phyloP scores from a whole-genome alignment of 31 red algal species.

The Odonthalia washingtoniensis region DNA sequence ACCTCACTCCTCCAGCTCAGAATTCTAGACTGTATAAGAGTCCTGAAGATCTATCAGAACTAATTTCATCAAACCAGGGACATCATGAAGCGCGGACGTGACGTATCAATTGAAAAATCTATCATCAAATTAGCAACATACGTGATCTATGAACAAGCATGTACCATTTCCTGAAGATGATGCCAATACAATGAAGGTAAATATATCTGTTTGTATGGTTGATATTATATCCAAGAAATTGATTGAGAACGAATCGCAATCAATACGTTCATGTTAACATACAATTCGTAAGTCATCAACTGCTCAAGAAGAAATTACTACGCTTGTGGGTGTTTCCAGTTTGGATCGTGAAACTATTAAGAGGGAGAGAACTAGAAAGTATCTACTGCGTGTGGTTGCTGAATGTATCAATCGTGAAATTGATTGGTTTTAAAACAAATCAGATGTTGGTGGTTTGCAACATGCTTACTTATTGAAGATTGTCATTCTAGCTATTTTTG shows the following conservation, averaged over 20 bases:
- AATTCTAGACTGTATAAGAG: conserved; percentile 98
- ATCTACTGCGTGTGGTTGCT: conserved; percentile 81
- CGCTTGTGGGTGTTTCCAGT: conserved; percentile 94
- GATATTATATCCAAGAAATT: conserved; percentile 92
- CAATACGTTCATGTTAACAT: conserved; percentile 92
- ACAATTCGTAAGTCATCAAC: conserved; percentile 96
- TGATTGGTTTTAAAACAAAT: conserved; percentile 88
- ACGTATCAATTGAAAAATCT: conserved; percentile 79
- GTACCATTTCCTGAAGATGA: conserved; percentile 81
- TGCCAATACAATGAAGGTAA: conserved; percentile 55
- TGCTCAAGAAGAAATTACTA: conserved; percentile 90
- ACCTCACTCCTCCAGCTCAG: conserved; percentile 98
- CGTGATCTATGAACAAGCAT: conserved; percentile 93
- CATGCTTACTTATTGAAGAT: conserved; percentile 92
- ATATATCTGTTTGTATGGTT: conserved; percentile 80
- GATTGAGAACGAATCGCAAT: conserved; percentile 96
- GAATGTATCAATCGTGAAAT: conserved; percentile 95
- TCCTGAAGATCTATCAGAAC: conserved; percentile 93
- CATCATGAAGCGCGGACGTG: conserved; percentile 82
- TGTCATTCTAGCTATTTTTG: conserved; percentile 86
- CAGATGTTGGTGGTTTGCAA: conserved; percentile 81
- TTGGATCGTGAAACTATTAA: conserved; percentile 88
- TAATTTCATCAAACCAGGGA: conserved; percentile 92
- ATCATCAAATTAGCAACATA: conserved; percentile 90
- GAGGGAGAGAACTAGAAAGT: conserved; percentile 67